Conservation (phyloP, 345 rosid genomes). For the Euphorbia peplus region DNA sequence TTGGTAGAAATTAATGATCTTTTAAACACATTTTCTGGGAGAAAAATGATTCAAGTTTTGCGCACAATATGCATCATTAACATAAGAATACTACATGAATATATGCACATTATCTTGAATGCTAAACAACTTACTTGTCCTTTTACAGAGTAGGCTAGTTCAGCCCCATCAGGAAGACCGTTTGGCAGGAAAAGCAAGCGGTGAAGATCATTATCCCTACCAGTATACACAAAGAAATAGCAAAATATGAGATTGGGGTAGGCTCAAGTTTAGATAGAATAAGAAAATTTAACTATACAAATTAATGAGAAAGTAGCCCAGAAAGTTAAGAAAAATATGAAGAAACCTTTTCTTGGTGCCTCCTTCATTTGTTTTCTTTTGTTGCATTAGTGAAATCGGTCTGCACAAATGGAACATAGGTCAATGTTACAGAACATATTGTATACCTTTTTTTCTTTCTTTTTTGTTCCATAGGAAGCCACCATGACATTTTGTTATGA, state of each 20-base stretch:
- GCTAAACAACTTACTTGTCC: conserved; percentile 55
- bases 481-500: neutral
- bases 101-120: neutral
- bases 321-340: conserved; percentile 6
- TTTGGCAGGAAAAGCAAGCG: conserved; percentile 89
- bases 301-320: neutral
- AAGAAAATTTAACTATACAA: neutral
- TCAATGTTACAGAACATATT: neutral
- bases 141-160: conserved; percentile 77
- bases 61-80: neutral
- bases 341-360: conserved; percentile 62
- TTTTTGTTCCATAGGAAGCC: neutral
- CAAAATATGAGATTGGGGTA: conserved; percentile 4
- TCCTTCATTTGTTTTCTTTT: conserved; percentile 64
- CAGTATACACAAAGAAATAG: conserved; percentile 14
- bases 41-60: neutral
- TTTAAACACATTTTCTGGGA: neutral
- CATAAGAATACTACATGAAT: neutral
- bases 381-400: conserved; percentile 40
- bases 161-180: conserved; percentile 93
- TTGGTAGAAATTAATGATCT: neutral
- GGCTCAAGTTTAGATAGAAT: neutral
- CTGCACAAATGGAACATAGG: conserved; percentile 36
- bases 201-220: conserved; percentile 94
- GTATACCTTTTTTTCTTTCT: neutral